Base-by-base conservation (phyloP, 257 asterid species). In the Ehretia macrophylla region DNA sequence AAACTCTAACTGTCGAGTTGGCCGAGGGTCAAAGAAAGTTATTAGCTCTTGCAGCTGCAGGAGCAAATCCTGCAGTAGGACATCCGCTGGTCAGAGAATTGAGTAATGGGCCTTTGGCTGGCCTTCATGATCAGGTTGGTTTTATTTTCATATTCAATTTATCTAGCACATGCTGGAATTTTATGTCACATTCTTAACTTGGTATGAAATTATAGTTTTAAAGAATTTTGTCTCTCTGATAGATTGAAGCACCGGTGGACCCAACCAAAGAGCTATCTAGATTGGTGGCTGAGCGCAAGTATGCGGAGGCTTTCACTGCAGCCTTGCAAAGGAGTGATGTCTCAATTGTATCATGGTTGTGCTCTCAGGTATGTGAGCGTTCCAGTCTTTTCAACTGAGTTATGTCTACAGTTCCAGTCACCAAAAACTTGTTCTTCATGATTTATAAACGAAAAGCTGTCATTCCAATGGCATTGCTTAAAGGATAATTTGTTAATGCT, bases 261-360 rank as follows among this genome's bases (percentile, higher is more conserved):
- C 99, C 99, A 18, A 93, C 96, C 22, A 86, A 83, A 76, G 99
- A 93, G 73, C 79, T 93, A 22, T 77, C 96, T n/a, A 86, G 96
- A 73, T 54, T 89, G 69, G 55, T 82, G 60, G 74, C 84, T 39
- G 99, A 93, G 79, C 90, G 74, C 38, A 93, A 93, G 72, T 89
- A 79, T 40, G 99, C 81, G 66, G 99, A 89, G 72, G 97, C 99
- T 49, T 93, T 89, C 77, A 89, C 89, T 50, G 42, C 77, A 60
- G 97, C 99, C 48, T 67, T 92, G 68, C 99, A 89, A 68, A 85
- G 86, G 74, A 88, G 92, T 68, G 98, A 91, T 59, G 93, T 91
- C 49, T 72, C 67, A 37, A 85, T 88, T 8, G 96, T 91, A 14
- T 91, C 96, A 11, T 91, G 98, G 98, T 51, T 91, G 62, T 91